A percentile compares a stretch with the other conserved stretches of the same genome.
These are phyloP conservation scores for Ajuga chamaepitys DNA, from an alignment of 257 asterid species.

Conservation along the genomic window DNA sequence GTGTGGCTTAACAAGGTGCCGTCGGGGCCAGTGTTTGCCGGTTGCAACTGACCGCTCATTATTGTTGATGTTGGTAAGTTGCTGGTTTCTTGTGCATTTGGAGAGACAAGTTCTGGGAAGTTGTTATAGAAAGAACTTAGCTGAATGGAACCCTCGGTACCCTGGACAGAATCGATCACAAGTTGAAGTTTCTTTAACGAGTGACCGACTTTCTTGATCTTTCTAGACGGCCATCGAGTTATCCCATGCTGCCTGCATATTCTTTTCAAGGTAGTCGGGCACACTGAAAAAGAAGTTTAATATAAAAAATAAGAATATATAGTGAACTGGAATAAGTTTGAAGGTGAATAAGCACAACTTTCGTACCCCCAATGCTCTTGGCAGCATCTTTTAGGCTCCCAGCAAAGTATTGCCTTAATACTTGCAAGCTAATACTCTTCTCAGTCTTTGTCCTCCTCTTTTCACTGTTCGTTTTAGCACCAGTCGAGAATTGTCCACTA, in stretches of 20 bases:
- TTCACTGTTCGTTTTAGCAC: slow-evolving; percentile 34
- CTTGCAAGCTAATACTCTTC: slow-evolving; percentile 69
- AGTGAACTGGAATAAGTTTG: neutral
- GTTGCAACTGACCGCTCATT: slow-evolving; percentile 20
- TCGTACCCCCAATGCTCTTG: slow-evolving; percentile 65
- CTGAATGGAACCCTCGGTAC: slow-evolving; percentile 66
- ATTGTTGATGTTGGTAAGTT: slow-evolving; percentile 14
- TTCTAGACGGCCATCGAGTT: slow-evolving; percentile 79
- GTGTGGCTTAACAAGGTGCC: slow-evolving; percentile 37
- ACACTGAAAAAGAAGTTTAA: slow-evolving; percentile 41
- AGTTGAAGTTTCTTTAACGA: slow-evolving; percentile 74
- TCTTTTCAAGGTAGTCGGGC: slow-evolving; percentile 84
- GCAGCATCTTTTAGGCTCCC: slow-evolving; percentile 91
- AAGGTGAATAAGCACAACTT: neutral
- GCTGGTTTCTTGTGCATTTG: slow-evolving; percentile 35
- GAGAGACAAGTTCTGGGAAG: slow-evolving; percentile 62
- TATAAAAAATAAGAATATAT: neutral
- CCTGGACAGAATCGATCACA: slow-evolving; percentile 81
- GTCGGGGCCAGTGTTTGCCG: slow-evolving; percentile 24
- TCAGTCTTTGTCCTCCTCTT: slow-evolving; percentile 52
- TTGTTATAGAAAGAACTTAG: slow-evolving; percentile 70
- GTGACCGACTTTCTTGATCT: slow-evolving; percentile 84
- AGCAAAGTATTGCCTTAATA: slow-evolving; percentile 59
- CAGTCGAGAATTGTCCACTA: slow-evolving; percentile 22
- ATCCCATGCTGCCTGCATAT: slow-evolving; percentile 89